These are phyloP conservation scores for Chlamydomonas schloesseri DNA, from an alignment of 139 green algal genomes.

Conservation along the genomic window DNA sequence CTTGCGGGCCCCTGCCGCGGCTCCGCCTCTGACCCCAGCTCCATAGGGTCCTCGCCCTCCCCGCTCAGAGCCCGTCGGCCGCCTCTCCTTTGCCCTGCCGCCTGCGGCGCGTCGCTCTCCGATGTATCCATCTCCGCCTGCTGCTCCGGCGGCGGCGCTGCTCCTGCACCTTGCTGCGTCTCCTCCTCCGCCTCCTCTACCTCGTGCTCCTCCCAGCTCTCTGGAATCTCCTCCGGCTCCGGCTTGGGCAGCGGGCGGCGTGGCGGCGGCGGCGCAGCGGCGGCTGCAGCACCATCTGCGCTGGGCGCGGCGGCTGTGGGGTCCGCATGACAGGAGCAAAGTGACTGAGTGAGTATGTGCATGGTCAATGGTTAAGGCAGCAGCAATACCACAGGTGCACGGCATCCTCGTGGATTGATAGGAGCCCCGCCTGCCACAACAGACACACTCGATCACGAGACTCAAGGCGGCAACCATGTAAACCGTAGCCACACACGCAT, in stretches of 20 bases:
- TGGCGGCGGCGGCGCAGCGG: background rate
- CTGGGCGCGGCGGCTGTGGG: no score
- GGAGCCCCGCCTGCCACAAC: no score
- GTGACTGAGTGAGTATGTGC: no score
- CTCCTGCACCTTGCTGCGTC: no score
- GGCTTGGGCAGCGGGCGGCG: background rate
- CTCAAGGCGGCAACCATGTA: no score
- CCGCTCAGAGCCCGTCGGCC: background rate
- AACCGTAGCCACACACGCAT: no score
- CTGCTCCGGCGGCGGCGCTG: background rate
- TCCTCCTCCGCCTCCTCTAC: background rate
- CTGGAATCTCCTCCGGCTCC: conserved; percentile 11
- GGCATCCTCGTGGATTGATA: no score
- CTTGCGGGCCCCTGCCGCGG: background rate
- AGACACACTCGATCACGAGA: no score
- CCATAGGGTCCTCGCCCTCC: background rate
- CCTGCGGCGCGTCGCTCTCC: background rate
- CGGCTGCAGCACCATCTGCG: no score
- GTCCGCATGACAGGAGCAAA: no score
- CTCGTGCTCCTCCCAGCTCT: conserved; percentile 39
- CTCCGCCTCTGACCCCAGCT: background rate
- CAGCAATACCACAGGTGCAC: no score
- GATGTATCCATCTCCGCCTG: background rate
- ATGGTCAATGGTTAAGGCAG: no score
- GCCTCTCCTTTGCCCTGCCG: background rate